Evolutionary conservation across 768 basidiomycete species (phyloP), one percentile per base, ranked within the genome.

Genomic region (Russula brevipes): DNA sequence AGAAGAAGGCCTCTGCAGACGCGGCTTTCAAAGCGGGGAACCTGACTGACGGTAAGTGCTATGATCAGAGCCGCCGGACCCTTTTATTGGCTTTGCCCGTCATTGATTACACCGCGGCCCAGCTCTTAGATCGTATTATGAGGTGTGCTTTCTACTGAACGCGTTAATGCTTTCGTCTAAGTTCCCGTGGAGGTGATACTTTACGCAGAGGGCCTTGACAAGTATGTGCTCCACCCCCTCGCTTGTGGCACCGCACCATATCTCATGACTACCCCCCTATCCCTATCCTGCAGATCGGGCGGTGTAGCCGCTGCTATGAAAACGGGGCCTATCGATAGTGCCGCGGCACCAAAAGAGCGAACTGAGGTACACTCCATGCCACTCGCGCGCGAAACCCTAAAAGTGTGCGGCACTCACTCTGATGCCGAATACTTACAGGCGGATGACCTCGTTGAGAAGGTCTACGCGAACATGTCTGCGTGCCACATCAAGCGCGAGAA

Each of bases 401-500:
- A 54, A 53, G 30, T 11, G 17, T 45, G 19, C 30, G 30, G 7
- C 17, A 31, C 49, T 45, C 7, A 65, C 24, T 9, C 10, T n/a
- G 35, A 12, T n/a, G 24, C 14, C 4, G 12, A 17, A n/a, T 17
- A 6, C 35, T 17, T 3, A 47, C 53, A 93, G 91, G 80, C 85
- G 19, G 91, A 93, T 71, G 77, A 85, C 10, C 79, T 91, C 44
- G 73, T 90, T 19, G 89, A 89, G 74, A 93, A 88, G 76, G 84
- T 92, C 51, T 89, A 93, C 66, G 83, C 88, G 4, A 94, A 94
- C 60, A 88, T 90, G 87, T 83, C 86, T 3, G 89, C 89, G 5
- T 91, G 89, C 68, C 89, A 93, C 71, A 75, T 93, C 70, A 91
- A 90, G 74, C 83, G 84, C 54, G 78, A 79, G 52, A 94, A 91